Conservation (phyloP, 768 basidiomycete species). For the Termitomyces sp. region DNA sequence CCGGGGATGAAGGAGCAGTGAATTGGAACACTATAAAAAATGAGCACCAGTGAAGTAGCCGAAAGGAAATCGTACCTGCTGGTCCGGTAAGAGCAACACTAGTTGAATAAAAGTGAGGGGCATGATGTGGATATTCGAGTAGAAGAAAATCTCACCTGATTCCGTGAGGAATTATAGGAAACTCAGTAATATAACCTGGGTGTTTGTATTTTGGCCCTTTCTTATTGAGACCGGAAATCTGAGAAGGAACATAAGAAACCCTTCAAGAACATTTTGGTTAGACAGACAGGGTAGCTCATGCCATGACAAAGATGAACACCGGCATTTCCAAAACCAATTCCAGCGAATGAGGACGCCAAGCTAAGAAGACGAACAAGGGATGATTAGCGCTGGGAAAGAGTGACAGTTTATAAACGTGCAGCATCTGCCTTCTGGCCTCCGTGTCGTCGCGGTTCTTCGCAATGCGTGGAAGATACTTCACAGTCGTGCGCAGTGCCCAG, state of each 20-base stretch:
- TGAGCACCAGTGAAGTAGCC: not conserved
- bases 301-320: constrained; percentile 90
- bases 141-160: constrained; percentile 44
- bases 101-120: not conserved
- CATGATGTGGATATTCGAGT: not conserved
- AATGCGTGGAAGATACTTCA: constrained; percentile 84
- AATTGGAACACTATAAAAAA: constrained; percentile 74
- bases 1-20: constrained; percentile 89
- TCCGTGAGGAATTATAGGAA: constrained; percentile 92
- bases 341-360: constrained; percentile 89
- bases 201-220: constrained; percentile 89
- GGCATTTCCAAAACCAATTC: constrained; percentile 93
- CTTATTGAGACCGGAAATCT: constrained; percentile 95
- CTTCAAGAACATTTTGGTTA: not conserved
- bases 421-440: constrained; percentile 88
- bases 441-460: constrained; percentile 72
- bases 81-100: constrained; percentile 88
- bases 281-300: constrained; percentile 77
- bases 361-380: constrained; percentile 27
- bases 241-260: not conserved
- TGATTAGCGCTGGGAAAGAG: not conserved
- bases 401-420: constrained; percentile 36
- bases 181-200: constrained; percentile 78
- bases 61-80: constrained; percentile 41
- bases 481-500: constrained; percentile 88